A percentile compares a stretch with the other conserved stretches of the same genome.
Evolutionary conservation across 2,329 filamentous ascomycete species (phyloP).

Genomic region (Amauroascus niger): DNA sequence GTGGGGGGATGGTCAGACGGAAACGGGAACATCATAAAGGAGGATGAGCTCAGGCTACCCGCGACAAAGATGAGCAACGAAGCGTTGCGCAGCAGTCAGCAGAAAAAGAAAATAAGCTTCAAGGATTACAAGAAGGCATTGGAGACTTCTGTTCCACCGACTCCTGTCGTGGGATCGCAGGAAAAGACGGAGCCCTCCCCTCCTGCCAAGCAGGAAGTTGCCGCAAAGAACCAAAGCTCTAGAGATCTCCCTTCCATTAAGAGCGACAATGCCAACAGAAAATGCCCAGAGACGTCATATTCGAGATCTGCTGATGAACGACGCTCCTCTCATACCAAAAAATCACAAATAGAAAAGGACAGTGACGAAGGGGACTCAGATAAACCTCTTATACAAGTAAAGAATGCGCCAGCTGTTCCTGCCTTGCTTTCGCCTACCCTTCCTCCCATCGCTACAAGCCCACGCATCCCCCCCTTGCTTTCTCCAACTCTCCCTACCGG

Average conservation of each 20-base stretch:
- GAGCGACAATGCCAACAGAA: neutral
- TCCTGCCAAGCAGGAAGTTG: neutral
- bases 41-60: conserved; percentile 30
- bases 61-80: conserved; percentile 33
- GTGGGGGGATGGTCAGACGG: conserved; percentile 47
- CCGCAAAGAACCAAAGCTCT: neutral
- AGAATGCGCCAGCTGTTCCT: conserved; percentile 26
- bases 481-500: conserved; percentile 50
- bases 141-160: conserved; percentile 25
- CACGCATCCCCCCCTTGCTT: conserved; percentile 44
- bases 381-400: conserved; percentile 22
- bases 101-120: conserved; percentile 54
- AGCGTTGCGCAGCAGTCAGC: conserved; percentile 27
- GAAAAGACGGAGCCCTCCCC: neutral
- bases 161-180: conserved; percentile 11
- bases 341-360: conserved; percentile 17
- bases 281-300: neutral
- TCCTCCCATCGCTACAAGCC: conserved; percentile 25
- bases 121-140: conserved; percentile 51
- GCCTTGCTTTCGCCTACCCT: conserved; percentile 37
- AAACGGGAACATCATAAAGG: conserved; percentile 38
- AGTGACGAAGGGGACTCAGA: conserved; percentile 20
- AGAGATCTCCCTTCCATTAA: neutral
- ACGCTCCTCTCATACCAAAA: conserved; percentile 30
- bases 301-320: conserved; percentile 19